Base-by-base conservation (phyloP, 73 alveolate genomes). In the Paraurostyla sp. region DNA sequence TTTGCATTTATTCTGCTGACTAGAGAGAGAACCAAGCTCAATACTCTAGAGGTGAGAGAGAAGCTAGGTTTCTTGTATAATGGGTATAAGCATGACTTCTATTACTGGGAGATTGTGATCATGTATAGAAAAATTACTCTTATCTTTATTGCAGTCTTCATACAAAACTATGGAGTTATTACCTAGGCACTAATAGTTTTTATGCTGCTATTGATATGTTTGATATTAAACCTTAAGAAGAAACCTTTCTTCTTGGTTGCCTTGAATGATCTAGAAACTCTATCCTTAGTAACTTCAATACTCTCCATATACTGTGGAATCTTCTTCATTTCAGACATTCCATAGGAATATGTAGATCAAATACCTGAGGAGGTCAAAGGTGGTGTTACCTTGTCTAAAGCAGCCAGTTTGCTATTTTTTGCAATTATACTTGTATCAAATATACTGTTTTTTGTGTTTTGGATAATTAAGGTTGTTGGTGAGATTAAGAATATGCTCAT, bases 41-140 rank as follows among this genome's bases (percentile, higher is more conserved):
- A 80, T 18, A 48, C 49, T 1, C 40, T 89, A 7, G 85, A 71
- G 29, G 43, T 68, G 3, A 75, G 92, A 69, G 90, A 85, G 57
- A 93, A 85, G 48, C 92, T 71, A 52, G 97, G 97, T 9, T 93
- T 93, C 68, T 85, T 93, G 15, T 93, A 83, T 52, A 78, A 42
- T 38, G 97, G 96, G 27, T 93, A 93, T 65, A 91, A 91, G 52
- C 82, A 71, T 43, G 83, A 80, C 30, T 84, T 25, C 52, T 93
- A 71, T 80, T 93, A 87, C 81, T 93, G 97, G 97, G 97, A 93
- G 60, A 36, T 84, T 15, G 80, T 87, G 13, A 91, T 84, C 0
- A 62, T 87, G 86, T 80, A 62, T 33, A 33, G 93, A 49, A 91
- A 91, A 71, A 91, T 91, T 33, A 23, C 48, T 27, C 45, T 91